These are phyloP conservation scores for Peronospora belbahrii DNA, from an alignment of 352 stramenopile species.

Conservation along the genomic window DNA sequence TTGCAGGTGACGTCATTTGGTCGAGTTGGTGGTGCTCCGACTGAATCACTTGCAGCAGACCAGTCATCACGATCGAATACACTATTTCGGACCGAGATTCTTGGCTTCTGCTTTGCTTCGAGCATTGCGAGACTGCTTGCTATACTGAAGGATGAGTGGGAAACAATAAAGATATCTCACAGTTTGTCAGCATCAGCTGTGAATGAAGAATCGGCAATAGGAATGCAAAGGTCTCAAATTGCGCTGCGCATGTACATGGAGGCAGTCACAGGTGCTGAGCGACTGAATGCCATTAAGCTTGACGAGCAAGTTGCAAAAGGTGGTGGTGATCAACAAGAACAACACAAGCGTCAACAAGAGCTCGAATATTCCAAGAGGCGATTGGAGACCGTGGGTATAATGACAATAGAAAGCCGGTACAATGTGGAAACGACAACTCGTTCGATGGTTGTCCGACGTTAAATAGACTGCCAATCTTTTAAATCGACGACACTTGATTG, in stretches of 20 bases:
- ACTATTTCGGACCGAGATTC: slow-evolving; percentile 40
- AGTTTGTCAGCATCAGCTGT: slow-evolving; percentile 1
- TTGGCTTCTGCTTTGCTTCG: slow-evolving; percentile 48
- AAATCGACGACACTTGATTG: slow-evolving; percentile 5
- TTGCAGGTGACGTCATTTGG: slow-evolving; percentile 40
- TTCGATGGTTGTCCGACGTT: slow-evolving; percentile 9
- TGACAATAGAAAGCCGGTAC: slow-evolving; percentile 20
- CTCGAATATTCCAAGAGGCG: slow-evolving; percentile 61
- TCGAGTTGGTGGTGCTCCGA: slow-evolving; percentile 6
- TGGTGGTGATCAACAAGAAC: slow-evolving; percentile 17
- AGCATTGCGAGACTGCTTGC: slow-evolving; percentile 29
- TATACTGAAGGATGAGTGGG: slow-evolving; percentile 33
- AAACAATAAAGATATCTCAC: slow-evolving; percentile 3
- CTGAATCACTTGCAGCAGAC: slow-evolving; percentile 10
- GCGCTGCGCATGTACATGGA: slow-evolving; percentile 40
- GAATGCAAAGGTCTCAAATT: slow-evolving; percentile 2
- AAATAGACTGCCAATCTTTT: not conserved
- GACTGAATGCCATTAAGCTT: slow-evolving; percentile 58
- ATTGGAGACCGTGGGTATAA: slow-evolving; percentile 28
- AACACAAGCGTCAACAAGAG: slow-evolving; percentile 36
- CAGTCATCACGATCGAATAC: slow-evolving; percentile 10
- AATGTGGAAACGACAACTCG: slow-evolving; percentile 20
- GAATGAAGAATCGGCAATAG: not conserved
- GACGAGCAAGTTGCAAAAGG: slow-evolving; percentile 11
- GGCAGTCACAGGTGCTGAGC: slow-evolving; percentile 30